Percentiles rank a stretch among this genome's conserved stretches.
These are phyloP conservation scores for Cyberlindnera bimundalis DNA, from an alignment of 805 yeast genomes.

Conservation along the genomic window DNA sequence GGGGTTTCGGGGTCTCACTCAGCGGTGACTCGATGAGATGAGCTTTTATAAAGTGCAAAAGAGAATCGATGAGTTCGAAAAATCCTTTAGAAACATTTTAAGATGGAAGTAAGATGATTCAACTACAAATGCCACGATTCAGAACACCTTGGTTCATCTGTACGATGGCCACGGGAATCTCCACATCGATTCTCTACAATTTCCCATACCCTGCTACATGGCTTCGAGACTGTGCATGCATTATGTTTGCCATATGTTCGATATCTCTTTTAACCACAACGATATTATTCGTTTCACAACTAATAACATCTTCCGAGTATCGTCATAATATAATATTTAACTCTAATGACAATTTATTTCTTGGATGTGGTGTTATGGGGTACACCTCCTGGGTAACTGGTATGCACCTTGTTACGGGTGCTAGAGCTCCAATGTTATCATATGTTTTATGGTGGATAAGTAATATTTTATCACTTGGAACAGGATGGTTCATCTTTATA, in stretches of 20 bases:
- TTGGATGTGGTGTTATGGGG: constrained; percentile 86
- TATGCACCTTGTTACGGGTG: constrained; percentile 43
- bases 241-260: constrained; percentile 61
- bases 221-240: constrained; percentile 53
- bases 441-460: constrained; percentile 78
- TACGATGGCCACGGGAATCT: constrained; percentile 85
- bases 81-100: too few relatives aligned
- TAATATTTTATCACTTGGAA: constrained; percentile 47
- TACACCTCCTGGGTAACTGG: constrained; percentile 60
- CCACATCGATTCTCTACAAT: constrained; percentile 53
- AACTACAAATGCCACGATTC: constrained; percentile 6
- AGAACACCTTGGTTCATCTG: constrained; percentile 54
- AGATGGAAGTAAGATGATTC: too few relatives aligned
- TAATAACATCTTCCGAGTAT: constrained; percentile 25
- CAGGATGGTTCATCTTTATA: constrained; percentile 58
- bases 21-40: too few relatives aligned
- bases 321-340: constrained; percentile 29
- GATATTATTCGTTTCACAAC: constrained; percentile 39
- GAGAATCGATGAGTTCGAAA: too few relatives aligned
- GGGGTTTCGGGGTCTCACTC: too few relatives aligned
- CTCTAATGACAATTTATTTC: constrained; percentile 51
- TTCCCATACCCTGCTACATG: constrained; percentile 66
- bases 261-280: constrained; percentile 43
- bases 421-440: constrained; percentile 36
- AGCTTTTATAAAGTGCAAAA: too few relatives aligned